Conservation (phyloP, 331 rosid genomes). For the Stylosanthes scabra region DNA sequence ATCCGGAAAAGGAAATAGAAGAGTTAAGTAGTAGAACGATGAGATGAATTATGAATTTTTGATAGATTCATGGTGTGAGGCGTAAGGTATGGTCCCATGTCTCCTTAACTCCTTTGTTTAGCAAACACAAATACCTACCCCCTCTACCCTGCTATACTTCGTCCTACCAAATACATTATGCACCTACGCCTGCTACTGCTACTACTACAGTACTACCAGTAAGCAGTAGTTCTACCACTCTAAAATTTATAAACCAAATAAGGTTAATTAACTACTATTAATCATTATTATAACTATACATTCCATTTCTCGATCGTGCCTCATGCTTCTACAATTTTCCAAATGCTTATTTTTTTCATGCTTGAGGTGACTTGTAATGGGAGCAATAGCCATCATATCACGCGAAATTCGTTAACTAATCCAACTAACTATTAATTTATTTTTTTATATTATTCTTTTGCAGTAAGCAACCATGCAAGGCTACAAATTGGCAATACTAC, state of each 20-base stretch:
- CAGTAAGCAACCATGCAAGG: slow-evolving; percentile 43
- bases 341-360: not conserved
- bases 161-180: not conserved
- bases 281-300: not conserved
- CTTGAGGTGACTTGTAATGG: slow-evolving; percentile 1
- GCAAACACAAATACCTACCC: slow-evolving; percentile 1
- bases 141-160: not conserved
- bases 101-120: not conserved
- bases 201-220: no score
- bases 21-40: no score
- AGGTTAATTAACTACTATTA: not conserved
- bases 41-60: no score
- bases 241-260: not conserved
- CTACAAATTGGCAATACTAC: slow-evolving; percentile 23
- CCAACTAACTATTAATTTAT: not conserved
- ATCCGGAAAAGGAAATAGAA: not conserved
- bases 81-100: not conserved
- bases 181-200: not conserved
- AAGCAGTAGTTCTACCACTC: not conserved
- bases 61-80: not conserved
- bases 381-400: slow-evolving; percentile 32
- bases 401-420: slow-evolving; percentile 15
- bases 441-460: slow-evolving; percentile 20
- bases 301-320: not conserved
- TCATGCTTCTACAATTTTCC: not conserved